Conservation (phyloP, 345 rosid species). For the Arabis hirsuta region DNA sequence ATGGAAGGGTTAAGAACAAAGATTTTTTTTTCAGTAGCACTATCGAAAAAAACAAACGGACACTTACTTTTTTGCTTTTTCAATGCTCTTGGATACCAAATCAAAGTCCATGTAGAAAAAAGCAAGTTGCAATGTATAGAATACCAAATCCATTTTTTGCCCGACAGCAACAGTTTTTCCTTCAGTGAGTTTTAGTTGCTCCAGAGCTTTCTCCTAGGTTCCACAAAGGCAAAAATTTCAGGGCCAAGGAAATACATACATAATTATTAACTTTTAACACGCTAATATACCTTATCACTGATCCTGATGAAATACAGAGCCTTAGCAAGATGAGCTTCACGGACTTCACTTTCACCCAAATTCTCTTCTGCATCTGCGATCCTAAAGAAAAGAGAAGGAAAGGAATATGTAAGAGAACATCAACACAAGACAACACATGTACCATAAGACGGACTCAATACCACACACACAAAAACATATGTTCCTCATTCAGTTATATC, state of each 20-base stretch:
- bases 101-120: slow-evolving; percentile 97
- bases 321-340: slow-evolving; percentile 98
- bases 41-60: slow-evolving; percentile 18
- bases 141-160: slow-evolving; percentile 96
- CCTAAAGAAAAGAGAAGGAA: slow-evolving; percentile 49
- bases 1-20: slow-evolving; percentile 9
- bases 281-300: slow-evolving; percentile 73
- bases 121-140: slow-evolving; percentile 82
- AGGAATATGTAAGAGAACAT: slow-evolving; percentile 2
- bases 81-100: slow-evolving; percentile 91
- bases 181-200: slow-evolving; percentile 92
- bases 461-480: background rate
- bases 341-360: slow-evolving; percentile 97
- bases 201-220: slow-evolving; percentile 87
- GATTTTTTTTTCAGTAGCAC: background rate
- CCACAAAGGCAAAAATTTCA: slow-evolving; percentile 16
- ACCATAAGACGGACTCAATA: background rate
- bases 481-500: too few species aligned
- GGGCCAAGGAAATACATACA: slow-evolving; percentile 24
- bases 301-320: slow-evolving; percentile 83
- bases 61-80: slow-evolving; percentile 89
- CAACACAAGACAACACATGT: background rate
- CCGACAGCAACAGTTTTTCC: slow-evolving; percentile 99
- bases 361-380: slow-evolving; percentile 98
- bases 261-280: slow-evolving; percentile 8